Conservation (phyloP, 345 rosid species). For the Eucalyptus curtisii region DNA sequence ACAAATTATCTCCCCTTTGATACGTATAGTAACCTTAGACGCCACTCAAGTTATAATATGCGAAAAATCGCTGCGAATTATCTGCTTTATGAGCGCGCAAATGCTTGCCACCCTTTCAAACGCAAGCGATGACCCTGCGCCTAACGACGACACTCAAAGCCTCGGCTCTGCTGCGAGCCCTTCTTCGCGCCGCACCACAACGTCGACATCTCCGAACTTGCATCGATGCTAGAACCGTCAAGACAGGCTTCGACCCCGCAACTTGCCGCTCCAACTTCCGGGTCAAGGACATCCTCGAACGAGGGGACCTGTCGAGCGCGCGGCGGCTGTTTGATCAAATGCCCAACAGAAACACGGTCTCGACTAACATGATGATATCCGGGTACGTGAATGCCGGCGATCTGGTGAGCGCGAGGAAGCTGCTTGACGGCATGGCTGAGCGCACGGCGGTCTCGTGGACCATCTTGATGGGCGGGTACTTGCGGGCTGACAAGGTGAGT, state of each 20-base stretch:
- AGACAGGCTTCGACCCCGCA: slow-evolving; percentile 62
- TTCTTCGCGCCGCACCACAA: background rate
- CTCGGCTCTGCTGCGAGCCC: background rate
- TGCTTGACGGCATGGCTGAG: slow-evolving; percentile 40
- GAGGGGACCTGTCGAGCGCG: slow-evolving; percentile 40
- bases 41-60: background rate
- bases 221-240: slow-evolving; percentile 59
- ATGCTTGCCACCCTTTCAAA: background rate
- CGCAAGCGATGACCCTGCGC: background rate
- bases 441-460: slow-evolving; percentile 78
- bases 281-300: slow-evolving; percentile 9
- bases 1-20: background rate
- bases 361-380: slow-evolving; percentile 51
- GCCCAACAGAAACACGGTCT: slow-evolving; percentile 55
- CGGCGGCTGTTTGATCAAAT: slow-evolving; percentile 71
- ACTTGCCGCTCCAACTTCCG: slow-evolving; percentile 54
- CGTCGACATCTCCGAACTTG: background rate
- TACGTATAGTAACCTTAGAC: background rate
- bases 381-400: slow-evolving; percentile 50
- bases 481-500: slow-evolving; percentile 14
- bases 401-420: slow-evolving; percentile 30
- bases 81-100: background rate
- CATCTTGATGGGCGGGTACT: slow-evolving; percentile 68
- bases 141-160: background rate
- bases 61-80: background rate